A percentile compares a stretch with the other conserved stretches of the same genome.
Conservation (phyloP, 2,329 filamentous ascomycete species). For the Teratosphaeria nubilosa region DNA sequence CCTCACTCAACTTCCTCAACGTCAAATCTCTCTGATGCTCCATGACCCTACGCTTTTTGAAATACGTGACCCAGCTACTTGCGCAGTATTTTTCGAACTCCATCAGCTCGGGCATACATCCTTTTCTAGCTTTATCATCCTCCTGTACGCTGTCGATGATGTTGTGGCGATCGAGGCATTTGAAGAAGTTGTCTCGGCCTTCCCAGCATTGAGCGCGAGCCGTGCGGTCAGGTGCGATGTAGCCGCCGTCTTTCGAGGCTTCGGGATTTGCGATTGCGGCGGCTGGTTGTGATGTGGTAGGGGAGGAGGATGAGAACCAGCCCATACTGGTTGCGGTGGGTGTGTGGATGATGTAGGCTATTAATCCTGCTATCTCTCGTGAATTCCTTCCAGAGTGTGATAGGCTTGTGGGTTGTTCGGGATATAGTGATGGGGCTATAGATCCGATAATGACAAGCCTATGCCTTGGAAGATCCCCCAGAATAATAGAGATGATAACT, state of each 20-base stretch:
- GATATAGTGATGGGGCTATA: too few species aligned
- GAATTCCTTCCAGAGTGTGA: too few species aligned
- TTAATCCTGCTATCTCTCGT: not conserved
- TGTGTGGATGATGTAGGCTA: not conserved
- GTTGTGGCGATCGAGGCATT: conserved; percentile 69
- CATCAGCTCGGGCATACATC: conserved; percentile 49
- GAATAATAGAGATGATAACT: not conserved
- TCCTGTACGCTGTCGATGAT: conserved; percentile 65
- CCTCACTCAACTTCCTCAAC: conserved; percentile 55
- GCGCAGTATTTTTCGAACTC: conserved; percentile 81
- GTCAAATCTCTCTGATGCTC: conserved; percentile 78
- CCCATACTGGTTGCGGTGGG: conserved; percentile 20
- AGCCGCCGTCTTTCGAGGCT: conserved; percentile 45
- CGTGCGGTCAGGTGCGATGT: conserved; percentile 72
- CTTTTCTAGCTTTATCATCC: conserved; percentile 42
- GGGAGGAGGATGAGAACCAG: conserved; percentile 24
- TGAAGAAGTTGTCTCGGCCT: conserved; percentile 77
- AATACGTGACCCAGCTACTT: conserved; percentile 91
- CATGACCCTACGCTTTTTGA: conserved; percentile 91
- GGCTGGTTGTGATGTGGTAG: conserved; percentile 11
- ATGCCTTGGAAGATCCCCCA: not conserved
- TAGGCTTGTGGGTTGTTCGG: too few species aligned
- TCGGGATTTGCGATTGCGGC: conserved; percentile 17
- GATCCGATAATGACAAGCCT: not conserved
- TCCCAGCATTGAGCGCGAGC: conserved; percentile 83